Conservation (phyloP, 305 asterid genomes). For the Nicotiana rustica region DNA sequence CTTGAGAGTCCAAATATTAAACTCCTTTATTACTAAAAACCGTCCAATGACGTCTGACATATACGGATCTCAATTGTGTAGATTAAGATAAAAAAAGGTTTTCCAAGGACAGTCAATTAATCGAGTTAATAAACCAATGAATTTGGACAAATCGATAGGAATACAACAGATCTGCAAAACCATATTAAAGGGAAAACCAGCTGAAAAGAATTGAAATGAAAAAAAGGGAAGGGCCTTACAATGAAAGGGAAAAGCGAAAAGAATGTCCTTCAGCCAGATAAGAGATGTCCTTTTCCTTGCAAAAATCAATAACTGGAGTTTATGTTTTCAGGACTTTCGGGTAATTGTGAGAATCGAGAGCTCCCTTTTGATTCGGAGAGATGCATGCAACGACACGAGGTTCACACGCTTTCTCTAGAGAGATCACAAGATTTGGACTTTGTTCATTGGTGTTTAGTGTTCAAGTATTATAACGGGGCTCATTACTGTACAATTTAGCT, state of each 20-base stretch:
- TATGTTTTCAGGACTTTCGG: neutral
- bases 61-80: conserved; percentile 3
- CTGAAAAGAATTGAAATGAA: neutral
- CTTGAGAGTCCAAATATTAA: neutral
- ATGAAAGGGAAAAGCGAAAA: conserved; percentile 26
- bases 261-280: conserved; percentile 7
- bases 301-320: neutral
- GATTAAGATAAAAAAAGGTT: neutral
- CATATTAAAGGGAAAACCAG: neutral
- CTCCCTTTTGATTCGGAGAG: neutral
- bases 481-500: no score
- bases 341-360: neutral
- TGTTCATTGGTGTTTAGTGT: no score
- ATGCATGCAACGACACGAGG: no score
- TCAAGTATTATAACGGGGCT: no score
- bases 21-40: neutral
- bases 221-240: conserved; percentile 31
- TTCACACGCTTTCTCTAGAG: no score
- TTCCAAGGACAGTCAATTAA: neutral
- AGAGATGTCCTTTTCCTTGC: neutral
- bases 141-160: neutral
- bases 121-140: neutral
- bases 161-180: conserved; percentile 36
- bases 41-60: no score
- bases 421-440: no score